Evolutionary conservation across 805 yeast genomes (phyloP), one percentile per base, ranked within the genome.

Genomic region (Kuraishia cidri): DNA sequence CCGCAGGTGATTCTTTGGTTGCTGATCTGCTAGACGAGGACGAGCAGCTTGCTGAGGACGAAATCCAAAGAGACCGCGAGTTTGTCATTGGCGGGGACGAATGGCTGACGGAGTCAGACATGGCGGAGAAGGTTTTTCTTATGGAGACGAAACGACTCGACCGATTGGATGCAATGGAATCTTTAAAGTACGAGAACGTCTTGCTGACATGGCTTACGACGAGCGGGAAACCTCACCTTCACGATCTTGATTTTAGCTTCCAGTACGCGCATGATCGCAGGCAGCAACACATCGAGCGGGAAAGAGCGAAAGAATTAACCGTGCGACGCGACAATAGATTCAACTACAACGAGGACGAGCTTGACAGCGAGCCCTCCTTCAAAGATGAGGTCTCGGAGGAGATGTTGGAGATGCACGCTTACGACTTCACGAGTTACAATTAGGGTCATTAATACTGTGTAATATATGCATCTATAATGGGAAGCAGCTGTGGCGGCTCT

Each of bases 111-210:
- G 19, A 15, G 4, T 18, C 12, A 9, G 15, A 11, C 13, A 12
- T 10, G 11, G 11, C 11, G 21, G 43, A 44, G 15, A 43, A 41
- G 30, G 24, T 45, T n/a, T 32, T 45, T 15, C 32, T 45, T 3
- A 32, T 43, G 30, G 54, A 50, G 29, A 37, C 48, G 2, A 38
- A 48, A n/a, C 20, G 40, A 17, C 29, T 53, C 26, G 49, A 50
- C 23, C 26, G 41, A 10, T 31, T 42, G 21, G 58, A 53, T 30
- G 32, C 38, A 14, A 41, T 44, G 31, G 36, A 36, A n/a, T 45
- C 54, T 7, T 35, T 47, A 13, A 41, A 41, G 26, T 44, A 46
- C 28, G 58, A 53, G 24, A 41, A 50, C 27, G 19, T 42, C 5
- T 27, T 52, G 5, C 36, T 53, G 30, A 44, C 44, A 6, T 39